phyloP scores from a whole-genome alignment of 306 rosid genomes.

The Pyrus betulifolia region DNA sequence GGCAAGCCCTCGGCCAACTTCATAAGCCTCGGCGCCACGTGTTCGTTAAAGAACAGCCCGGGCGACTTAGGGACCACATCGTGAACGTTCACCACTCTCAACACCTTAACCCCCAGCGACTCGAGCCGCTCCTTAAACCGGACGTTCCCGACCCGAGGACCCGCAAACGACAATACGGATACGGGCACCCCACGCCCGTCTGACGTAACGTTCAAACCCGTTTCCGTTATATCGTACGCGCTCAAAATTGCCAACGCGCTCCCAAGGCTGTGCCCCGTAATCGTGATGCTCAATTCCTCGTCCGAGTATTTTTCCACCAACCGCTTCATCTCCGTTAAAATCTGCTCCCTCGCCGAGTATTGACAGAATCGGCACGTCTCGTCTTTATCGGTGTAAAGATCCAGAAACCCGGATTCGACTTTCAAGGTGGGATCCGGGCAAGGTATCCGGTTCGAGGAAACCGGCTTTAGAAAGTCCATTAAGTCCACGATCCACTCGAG shows the following conservation, averaged over 20 bases:
- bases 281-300: conserved; percentile 66
- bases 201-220: conserved; percentile 34
- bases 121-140: conserved; percentile 66
- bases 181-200: conserved; percentile 42
- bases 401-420: conserved; percentile 72
- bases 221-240: conserved; percentile 62
- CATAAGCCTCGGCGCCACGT: conserved; percentile 35
- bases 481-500: conserved; percentile 71
- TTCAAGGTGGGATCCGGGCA: conserved; percentile 52
- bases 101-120: conserved; percentile 53
- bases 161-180: conserved; percentile 59
- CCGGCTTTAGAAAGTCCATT: conserved; percentile 50
- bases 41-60: conserved; percentile 57
- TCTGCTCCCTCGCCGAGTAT: conserved; percentile 73
- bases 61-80: conserved; percentile 65
- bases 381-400: conserved; percentile 67
- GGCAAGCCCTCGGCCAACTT: conserved; percentile 55
- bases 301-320: conserved; percentile 28
- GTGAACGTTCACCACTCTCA: conserved; percentile 62
- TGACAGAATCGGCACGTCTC: conserved; percentile 39
- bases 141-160: conserved; percentile 77
- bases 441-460: conserved; percentile 29
- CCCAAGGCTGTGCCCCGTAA: conserved; percentile 82
- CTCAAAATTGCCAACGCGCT: conserved; percentile 63
- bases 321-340: conserved; percentile 46